These are phyloP conservation scores for Penicillium riverlandense DNA, from an alignment of 495 filamentous ascomycete species.

Conservation along the genomic window DNA sequence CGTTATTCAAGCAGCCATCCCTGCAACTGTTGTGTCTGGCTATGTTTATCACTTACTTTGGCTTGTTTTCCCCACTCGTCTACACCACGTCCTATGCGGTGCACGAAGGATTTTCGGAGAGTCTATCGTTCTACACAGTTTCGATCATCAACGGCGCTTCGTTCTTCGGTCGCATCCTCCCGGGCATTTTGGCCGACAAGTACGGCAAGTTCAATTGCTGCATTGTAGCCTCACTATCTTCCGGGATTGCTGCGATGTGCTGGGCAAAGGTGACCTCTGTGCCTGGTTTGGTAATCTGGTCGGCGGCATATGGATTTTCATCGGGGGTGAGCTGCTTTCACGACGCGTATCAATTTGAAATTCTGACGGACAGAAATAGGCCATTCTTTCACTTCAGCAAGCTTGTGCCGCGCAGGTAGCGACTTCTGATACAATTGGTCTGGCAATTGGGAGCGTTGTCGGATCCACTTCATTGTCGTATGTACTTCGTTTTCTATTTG, in stretches of 20 bases:
- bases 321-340: slow-evolving; percentile 23
- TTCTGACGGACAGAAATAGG: slow-evolving; percentile 11
- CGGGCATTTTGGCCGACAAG: slow-evolving; percentile 58
- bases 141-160: slow-evolving; percentile 43
- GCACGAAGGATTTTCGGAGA: slow-evolving; percentile 23
- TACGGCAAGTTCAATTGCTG: slow-evolving; percentile 65
- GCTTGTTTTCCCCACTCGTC: slow-evolving; percentile 43
- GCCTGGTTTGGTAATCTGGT: slow-evolving; percentile 27
- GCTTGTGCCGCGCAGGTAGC: slow-evolving; percentile 33
- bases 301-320: slow-evolving; percentile 30
- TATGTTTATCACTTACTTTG: slow-evolving; percentile 37
- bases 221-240: slow-evolving; percentile 48
- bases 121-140: slow-evolving; percentile 35
- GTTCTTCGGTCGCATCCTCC: slow-evolving; percentile 31
- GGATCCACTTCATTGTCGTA: slow-evolving; percentile 31
- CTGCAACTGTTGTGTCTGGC: slow-evolving; percentile 42
- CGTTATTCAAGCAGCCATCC: slow-evolving; percentile 13
- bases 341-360: neutral
- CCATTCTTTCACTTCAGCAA: slow-evolving; percentile 33
- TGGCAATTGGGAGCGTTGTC: slow-evolving; percentile 25
- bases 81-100: slow-evolving; percentile 32
- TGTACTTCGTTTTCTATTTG: neutral
- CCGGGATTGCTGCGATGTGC: slow-evolving; percentile 41
- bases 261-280: slow-evolving; percentile 30
- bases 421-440: slow-evolving; percentile 20